Evolutionary conservation across 2,329 filamentous ascomycete genomes (phyloP).

Genomic region (Septoria petroselini): DNA sequence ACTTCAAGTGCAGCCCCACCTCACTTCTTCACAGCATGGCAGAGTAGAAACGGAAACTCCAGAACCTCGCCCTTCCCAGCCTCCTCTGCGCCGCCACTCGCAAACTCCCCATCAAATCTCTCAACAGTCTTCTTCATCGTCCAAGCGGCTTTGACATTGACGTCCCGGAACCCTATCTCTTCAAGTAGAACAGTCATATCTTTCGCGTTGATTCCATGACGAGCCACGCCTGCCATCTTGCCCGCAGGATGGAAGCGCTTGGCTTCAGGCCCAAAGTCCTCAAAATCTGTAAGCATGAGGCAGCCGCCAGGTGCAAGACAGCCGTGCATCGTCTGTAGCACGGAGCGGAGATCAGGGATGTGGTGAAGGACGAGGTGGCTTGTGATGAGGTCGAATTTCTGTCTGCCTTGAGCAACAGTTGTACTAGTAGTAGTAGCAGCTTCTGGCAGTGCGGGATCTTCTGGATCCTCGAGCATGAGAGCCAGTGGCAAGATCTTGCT

Average conservation of each 20-base stretch:
- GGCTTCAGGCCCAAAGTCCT: constrained; percentile 30
- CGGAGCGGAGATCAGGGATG: constrained; percentile 26
- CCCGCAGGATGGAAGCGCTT: constrained; percentile 28
- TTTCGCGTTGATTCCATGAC: constrained; percentile 28
- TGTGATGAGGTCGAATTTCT: constrained; percentile 31
- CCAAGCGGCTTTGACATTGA: constrained; percentile 27
- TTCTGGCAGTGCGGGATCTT: constrained; percentile 24
- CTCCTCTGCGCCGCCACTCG: not conserved
- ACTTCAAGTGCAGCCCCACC: too few species aligned
- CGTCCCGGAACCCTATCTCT: constrained; percentile 25
- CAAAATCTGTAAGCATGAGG: constrained; percentile 32
- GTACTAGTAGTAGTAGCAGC: too few species aligned
- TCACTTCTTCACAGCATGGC: constrained; percentile 24
- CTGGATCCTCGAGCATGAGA: constrained; percentile 28
- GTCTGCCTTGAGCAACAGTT: constrained; percentile 11
- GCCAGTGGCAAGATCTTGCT: constrained; percentile 28
- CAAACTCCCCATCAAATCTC: constrained; percentile 33
- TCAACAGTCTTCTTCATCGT: constrained; percentile 31
- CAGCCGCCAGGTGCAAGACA: constrained; percentile 26
- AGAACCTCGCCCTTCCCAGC: constrained; percentile 24
- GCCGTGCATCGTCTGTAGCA: constrained; percentile 28
- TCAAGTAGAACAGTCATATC: constrained; percentile 25
- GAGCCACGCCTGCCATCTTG: constrained; percentile 30
- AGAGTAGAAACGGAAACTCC: constrained; percentile 30
- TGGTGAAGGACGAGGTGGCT: constrained; percentile 32